Conservation (phyloP, 192 early-diverging fungal species). For the Umbelopsis vinacea region DNA sequence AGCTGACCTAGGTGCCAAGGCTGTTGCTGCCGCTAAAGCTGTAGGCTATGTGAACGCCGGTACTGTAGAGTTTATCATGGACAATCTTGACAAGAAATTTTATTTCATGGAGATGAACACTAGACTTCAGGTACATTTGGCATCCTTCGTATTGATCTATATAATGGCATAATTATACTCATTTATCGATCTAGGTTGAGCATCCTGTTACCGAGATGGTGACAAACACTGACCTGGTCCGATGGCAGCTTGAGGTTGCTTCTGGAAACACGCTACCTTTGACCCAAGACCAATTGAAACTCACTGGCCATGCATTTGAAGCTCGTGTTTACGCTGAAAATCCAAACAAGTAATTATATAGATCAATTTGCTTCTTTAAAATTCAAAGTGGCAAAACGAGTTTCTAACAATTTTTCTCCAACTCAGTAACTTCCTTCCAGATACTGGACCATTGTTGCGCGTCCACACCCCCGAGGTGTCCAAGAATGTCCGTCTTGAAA, state of each 20-base stretch:
- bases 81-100: constrained; percentile 83
- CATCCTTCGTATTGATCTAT: too few relatives aligned
- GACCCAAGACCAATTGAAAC: constrained; percentile 69
- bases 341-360: constrained; percentile 65
- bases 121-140: constrained; percentile 62
- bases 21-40: constrained; percentile 91
- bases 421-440: constrained; percentile 83
- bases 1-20: constrained; percentile 77
- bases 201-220: constrained; percentile 98
- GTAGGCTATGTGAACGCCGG: constrained; percentile 94
- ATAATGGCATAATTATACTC: too few relatives aligned
- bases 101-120: constrained; percentile 99
- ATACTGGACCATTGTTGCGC: constrained; percentile 87
- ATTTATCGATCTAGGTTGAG: constrained; percentile 63
- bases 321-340: constrained; percentile 98
- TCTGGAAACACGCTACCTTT: constrained; percentile 84
- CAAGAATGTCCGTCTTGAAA: constrained; percentile 81
- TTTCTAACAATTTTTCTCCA: too few relatives aligned
- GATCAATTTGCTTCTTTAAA: background rate
- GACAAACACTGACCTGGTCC: constrained; percentile 89
- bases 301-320: constrained; percentile 93
- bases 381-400: background rate
- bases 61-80: constrained; percentile 97
- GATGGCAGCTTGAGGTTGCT: constrained; percentile 96
- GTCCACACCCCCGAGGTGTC: constrained; percentile 71